Evolutionary conservation across 768 basidiomycete genomes (phyloP).

Genomic region (Naganishia friedmannii): DNA sequence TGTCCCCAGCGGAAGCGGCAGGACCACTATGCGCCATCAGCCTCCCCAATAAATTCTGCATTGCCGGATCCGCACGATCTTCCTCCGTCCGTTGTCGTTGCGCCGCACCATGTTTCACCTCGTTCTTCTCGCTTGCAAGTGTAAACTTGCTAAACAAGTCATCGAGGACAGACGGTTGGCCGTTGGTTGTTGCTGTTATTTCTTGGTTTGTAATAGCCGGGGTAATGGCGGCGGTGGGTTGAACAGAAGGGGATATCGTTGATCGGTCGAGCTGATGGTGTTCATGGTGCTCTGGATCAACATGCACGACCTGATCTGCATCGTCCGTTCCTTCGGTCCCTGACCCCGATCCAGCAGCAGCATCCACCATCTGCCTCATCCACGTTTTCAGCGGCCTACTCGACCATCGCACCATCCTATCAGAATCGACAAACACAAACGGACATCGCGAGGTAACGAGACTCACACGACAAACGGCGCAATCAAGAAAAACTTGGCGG

Average conservation of each 20-base stretch:
- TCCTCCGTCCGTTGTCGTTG: neutral
- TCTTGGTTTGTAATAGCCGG: neutral
- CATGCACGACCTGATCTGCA: slow-evolving; percentile 15
- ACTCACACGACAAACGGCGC: slow-evolving; percentile 75
- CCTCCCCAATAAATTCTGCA: slow-evolving; percentile 21
- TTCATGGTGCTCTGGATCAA: slow-evolving; percentile 22
- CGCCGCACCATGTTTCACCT: slow-evolving; percentile 8
- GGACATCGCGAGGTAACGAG: neutral
- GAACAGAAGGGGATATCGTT: too few relatives aligned
- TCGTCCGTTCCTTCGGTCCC: neutral
- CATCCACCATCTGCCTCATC: slow-evolving; percentile 36
- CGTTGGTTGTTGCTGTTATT: slow-evolving; percentile 13
- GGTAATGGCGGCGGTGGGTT: neutral
- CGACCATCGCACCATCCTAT: neutral
- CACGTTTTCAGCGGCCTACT: slow-evolving; percentile 38
- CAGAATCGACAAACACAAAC: neutral
- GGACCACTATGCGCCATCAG: neutral
- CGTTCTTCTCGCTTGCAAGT: slow-evolving; percentile 9
- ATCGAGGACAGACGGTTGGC: slow-evolving; percentile 11
- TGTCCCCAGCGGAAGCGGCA: neutral
- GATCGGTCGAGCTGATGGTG: neutral
- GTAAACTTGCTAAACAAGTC: slow-evolving; percentile 21
- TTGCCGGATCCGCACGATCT: slow-evolving; percentile 6
- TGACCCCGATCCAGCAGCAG: neutral
- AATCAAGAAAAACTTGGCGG: slow-evolving; percentile 82